These are phyloP conservation scores for Mariannaea elegans DNA, from an alignment of 2,329 filamentous ascomycete genomes.

Conservation along the genomic window DNA sequence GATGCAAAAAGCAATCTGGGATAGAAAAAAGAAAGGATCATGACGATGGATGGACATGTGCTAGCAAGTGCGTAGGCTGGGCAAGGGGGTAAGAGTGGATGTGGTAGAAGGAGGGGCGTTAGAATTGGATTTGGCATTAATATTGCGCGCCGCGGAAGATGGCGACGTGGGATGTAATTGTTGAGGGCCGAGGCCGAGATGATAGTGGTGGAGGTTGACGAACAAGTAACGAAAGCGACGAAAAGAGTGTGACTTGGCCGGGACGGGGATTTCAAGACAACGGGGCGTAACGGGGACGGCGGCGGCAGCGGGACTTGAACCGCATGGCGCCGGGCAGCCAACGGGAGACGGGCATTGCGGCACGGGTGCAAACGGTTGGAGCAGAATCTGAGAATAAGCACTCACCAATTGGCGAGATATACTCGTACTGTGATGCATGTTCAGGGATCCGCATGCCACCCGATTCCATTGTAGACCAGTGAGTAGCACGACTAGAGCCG, in stretches of 20 bases:
- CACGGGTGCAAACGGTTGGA: constrained; percentile 59
- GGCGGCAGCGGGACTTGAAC: constrained; percentile 35
- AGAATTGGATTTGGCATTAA: constrained; percentile 17
- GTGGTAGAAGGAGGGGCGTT: constrained; percentile 20
- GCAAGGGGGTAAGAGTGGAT: constrained; percentile 14
- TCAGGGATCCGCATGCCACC: constrained; percentile 56
- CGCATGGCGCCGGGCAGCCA: constrained; percentile 49
- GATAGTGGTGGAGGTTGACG: constrained; percentile 5
- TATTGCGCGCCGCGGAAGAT: constrained; percentile 4
- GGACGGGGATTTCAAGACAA: constrained; percentile 33
- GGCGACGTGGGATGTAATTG: constrained; percentile 12
- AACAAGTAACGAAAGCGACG: constrained; percentile 6
- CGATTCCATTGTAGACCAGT: constrained; percentile 48
- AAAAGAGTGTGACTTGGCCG: constrained; percentile 31
- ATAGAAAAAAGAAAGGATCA: constrained; percentile 9
- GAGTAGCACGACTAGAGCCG: constrained; percentile 31
- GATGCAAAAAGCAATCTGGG: constrained; percentile 1
- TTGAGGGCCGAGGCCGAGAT: constrained; percentile 17
- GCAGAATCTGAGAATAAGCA: constrained; percentile 44
- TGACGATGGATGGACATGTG: constrained; percentile 23
- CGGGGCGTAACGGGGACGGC: constrained; percentile 38
- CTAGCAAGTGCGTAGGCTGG: constrained; percentile 13
- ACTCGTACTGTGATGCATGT: constrained; percentile 51
- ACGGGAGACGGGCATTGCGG: constrained; percentile 53
- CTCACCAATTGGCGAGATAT: constrained; percentile 67